Conservation (phyloP, 805 yeast species). For the Saccharomycopsis oosterbeekiorum region DNA sequence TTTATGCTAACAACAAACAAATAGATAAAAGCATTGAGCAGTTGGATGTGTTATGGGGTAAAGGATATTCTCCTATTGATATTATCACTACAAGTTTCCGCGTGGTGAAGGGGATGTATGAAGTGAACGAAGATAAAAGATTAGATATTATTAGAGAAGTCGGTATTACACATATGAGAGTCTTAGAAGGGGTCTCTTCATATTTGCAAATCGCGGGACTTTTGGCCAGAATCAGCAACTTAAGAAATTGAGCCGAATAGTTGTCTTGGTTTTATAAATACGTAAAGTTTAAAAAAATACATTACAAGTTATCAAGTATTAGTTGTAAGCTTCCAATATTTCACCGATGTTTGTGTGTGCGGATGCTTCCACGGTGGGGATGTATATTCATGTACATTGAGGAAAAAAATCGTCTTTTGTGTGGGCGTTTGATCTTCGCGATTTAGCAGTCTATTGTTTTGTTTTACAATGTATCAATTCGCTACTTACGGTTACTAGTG, state of each 20-base stretch:
- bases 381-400: neutral
- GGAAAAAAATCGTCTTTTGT: neutral
- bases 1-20: slow-evolving; percentile 34
- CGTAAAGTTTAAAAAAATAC: neutral
- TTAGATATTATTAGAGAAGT: slow-evolving; percentile 75
- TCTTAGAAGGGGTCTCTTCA: slow-evolving; percentile 86
- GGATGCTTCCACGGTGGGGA: neutral
- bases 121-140: slow-evolving; percentile 56
- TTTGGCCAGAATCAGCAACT: slow-evolving; percentile 42
- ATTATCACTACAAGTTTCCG: slow-evolving; percentile 84
- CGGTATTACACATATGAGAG: slow-evolving; percentile 86
- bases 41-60: slow-evolving; percentile 66
- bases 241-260: neutral
- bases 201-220: slow-evolving; percentile 80
- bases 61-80: slow-evolving; percentile 91
- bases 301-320: neutral
- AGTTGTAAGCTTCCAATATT: neutral
- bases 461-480: too few relatives aligned
- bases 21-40: slow-evolving; percentile 59
- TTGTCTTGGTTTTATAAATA: too few relatives aligned
- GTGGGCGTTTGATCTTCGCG: too few relatives aligned
- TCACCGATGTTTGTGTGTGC: neutral
- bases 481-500: too few relatives aligned
- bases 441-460: too few relatives aligned
- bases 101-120: slow-evolving; percentile 69